Conservation (phyloP, 2,329 filamentous ascomycete species). For the Aureobasidium sp. region DNA sequence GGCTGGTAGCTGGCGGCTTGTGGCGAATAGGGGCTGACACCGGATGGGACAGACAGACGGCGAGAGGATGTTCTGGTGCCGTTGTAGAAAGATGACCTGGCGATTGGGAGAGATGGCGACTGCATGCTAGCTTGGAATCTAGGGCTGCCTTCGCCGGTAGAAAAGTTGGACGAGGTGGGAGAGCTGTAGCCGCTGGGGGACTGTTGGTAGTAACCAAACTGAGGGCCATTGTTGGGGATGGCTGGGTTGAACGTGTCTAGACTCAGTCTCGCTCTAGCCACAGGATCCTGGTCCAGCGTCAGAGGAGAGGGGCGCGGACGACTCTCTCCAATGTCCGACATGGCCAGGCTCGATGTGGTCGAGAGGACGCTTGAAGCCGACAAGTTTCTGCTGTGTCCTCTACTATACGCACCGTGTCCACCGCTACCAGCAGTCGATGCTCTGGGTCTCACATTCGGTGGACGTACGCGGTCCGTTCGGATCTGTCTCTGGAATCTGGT, state of each 20-base stretch:
- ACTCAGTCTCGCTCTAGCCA: slow-evolving; percentile 54
- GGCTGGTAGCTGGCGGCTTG: slow-evolving; percentile 39
- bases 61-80: slow-evolving; percentile 62
- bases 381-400: slow-evolving; percentile 77
- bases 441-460: slow-evolving; percentile 64
- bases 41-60: slow-evolving; percentile 75
- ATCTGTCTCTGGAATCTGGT: slow-evolving; percentile 90
- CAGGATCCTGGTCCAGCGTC: slow-evolving; percentile 68
- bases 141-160: slow-evolving; percentile 68
- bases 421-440: slow-evolving; percentile 71
- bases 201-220: slow-evolving; percentile 57
- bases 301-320: slow-evolving; percentile 72
- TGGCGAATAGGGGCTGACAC: slow-evolving; percentile 53
- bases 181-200: slow-evolving; percentile 73
- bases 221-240: slow-evolving; percentile 54
- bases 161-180: slow-evolving; percentile 76
- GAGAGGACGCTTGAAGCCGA: slow-evolving; percentile 84
- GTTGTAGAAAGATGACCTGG: slow-evolving; percentile 68
- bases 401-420: slow-evolving; percentile 51
- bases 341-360: slow-evolving; percentile 60
- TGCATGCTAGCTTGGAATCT: slow-evolving; percentile 61
- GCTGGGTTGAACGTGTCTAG: slow-evolving; percentile 59
- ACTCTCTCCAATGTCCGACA: slow-evolving; percentile 50
- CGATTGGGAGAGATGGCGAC: slow-evolving; percentile 64
- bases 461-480: slow-evolving; percentile 74